phyloP scores from a whole-genome alignment of 1,139 yeast species.

The Yamadazyma friedrichii region DNA sequence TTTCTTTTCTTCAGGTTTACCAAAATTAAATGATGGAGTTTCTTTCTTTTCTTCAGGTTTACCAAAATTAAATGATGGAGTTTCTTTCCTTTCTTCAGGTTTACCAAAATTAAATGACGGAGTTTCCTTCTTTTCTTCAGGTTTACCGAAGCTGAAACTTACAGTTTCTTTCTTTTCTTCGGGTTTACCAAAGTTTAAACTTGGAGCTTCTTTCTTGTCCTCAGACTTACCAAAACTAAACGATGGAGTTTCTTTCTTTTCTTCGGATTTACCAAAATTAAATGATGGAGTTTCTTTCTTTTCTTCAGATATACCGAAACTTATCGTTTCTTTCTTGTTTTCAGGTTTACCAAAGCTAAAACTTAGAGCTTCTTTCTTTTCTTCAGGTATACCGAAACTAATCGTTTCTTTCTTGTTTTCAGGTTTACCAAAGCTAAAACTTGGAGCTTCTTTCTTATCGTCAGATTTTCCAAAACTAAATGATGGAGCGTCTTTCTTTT shows the following conservation, averaged over 20 bases:
- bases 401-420: constrained; percentile 5
- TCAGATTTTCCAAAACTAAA: constrained; percentile 12
- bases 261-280: constrained; percentile 11
- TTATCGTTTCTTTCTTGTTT: constrained; percentile 5
- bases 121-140: constrained; percentile 9
- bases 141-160: constrained; percentile 6
- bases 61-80: constrained; percentile 19
- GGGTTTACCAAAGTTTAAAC: constrained; percentile 14
- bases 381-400: constrained; percentile 8
- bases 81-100: constrained; percentile 2
- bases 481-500: constrained; percentile 7
- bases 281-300: constrained; percentile 10
- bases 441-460: constrained; percentile 8
- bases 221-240: constrained; percentile 13
- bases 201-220: constrained; percentile 7
- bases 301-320: constrained; percentile 12
- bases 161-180: constrained; percentile 8
- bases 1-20: constrained; percentile 7
- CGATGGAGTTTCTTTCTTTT: constrained; percentile 8
- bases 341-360: constrained; percentile 1
- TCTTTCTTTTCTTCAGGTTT: constrained; percentile 6
- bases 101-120: constrained; percentile 19
- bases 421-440: constrained; percentile 13
- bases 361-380: constrained; percentile 7
- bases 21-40: constrained; percentile 18